phyloP scores from a whole-genome alignment of 257 asterid genomes.

The Datura wrightii region DNA sequence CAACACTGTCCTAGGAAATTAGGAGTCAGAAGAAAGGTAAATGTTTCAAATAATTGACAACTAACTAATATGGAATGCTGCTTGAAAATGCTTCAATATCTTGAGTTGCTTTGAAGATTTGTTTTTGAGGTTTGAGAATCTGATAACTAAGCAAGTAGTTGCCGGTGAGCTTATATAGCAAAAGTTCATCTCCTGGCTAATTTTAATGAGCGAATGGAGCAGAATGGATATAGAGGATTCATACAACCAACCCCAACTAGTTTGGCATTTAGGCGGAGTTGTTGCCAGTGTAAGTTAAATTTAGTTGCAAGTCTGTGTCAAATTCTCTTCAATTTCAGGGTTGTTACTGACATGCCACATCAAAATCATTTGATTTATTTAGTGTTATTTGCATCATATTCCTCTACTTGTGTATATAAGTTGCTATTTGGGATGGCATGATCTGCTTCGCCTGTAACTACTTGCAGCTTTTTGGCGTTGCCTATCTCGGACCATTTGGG shows the following conservation, averaged over 20 bases:
- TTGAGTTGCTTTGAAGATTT: background rate
- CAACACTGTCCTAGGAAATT: background rate
- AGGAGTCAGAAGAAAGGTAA: background rate
- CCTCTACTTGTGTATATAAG: background rate
- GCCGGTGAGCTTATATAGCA: background rate
- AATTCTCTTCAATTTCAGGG: background rate
- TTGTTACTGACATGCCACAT: background rate
- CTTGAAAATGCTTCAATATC: background rate
- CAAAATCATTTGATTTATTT: background rate
- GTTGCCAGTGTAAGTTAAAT: background rate
- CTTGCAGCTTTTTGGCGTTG: constrained; percentile 84
- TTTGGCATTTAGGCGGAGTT: background rate
- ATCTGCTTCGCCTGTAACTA: constrained; percentile 9
- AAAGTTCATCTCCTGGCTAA: background rate
- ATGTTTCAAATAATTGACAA: background rate
- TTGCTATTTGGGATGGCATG: constrained; percentile 15
- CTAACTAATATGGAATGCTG: background rate
- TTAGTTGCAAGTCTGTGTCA: background rate
- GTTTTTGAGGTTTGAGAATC: background rate
- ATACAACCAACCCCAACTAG: background rate
- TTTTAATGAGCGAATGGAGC: background rate
- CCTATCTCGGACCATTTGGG: constrained; percentile 92
- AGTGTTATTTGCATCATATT: background rate
- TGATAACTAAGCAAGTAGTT: background rate
- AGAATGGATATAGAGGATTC: background rate